Base-by-base conservation (phyloP, 495 filamentous ascomycete genomes). In the Schizothecium vesticola region DNA sequence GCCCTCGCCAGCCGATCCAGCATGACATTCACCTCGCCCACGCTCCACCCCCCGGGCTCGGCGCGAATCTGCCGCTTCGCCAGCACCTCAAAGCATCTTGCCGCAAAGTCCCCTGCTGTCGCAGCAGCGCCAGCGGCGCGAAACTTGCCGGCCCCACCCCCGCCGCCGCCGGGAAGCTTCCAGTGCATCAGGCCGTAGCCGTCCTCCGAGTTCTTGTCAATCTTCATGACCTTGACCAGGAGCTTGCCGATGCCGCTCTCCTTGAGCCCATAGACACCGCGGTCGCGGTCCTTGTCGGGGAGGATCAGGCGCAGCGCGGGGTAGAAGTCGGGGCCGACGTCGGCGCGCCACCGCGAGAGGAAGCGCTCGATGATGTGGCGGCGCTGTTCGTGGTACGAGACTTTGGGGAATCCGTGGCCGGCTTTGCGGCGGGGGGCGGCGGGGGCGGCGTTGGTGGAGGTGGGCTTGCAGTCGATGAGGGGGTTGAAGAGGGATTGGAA, bases 231-330 rank as follows among this genome's bases (percentile, higher is more conserved):
- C 70, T 91, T 92, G 43, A 98, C 92, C 6, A 98, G 81, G 56
- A 99, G 78, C 72, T 91, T 96, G 4, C 89, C 94, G 65, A 98
- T 94, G 19, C 87, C 86, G 77, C 91, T 93, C 80, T 99, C 95
- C 77, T 98, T 98, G 29, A 99, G 84, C 3, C 94, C 92, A 73
- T 99, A 99, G 86, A 97, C 93, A 36, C 91, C 90, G 36, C 95
- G 87, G 68, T 98, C 94, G 33, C 94, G 86, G 74, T 99, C 95
- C 74, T 96, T 96, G 72, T 94, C 92, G 0, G 93, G 92, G n/a
- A 97, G 80, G 72, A 98, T 96, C 62, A 99, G 83, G 36, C 95
- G 87, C 77, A 99, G 87, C 22, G 93, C 94, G 3, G 96, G 96
- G 78, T 96, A 97, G 70, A 98, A 91, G 75, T 99, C 94, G 71